Evolutionary conservation across 192 early-diverging fungal species (phyloP), one percentile per base, ranked within the genome.

Genomic region (Backusella liffmaniae): DNA sequence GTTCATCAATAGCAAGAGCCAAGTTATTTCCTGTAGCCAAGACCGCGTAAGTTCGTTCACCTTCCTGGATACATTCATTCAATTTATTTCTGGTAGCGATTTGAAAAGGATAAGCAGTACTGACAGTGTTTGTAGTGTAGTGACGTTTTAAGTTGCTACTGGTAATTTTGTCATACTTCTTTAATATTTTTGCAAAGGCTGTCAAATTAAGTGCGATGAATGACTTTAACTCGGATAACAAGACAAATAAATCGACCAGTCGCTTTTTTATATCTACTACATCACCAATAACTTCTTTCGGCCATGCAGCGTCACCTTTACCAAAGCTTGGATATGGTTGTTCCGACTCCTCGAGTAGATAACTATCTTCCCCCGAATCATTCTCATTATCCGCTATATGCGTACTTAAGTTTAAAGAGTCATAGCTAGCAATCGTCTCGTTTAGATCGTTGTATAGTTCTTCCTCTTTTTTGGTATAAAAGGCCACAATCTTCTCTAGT

Each of bases 121-220:
- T 84, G 12, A 97, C 91, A 8, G 85, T 79, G 66, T 87, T 78
- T 39, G 79, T 80, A 79, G 95, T 89, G 76, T 94, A 98, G 34
- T 83, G 70, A 30, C 84, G 81, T 70, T 94, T 95, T 42, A 95
- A 84, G 21, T 90, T 87, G 66, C 70, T 85, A 37, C 89, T 86
- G 10, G 93, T 95, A 35, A 98, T 93, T 81, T 98, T 98, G 83
- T 98, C 97, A 77, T 93, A 97, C 85, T 99, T 99, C 86, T 99
- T 99, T 26, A 97, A 82, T 79, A 97, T 96, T 83, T 99, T 99
- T 83, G 87, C 84, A 80, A 97, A 99, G 16, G 95, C 97, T 0
- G 95, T 97, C 77, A 90, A 84, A 87, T 99, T 97, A 62, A 97
- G 88, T 59, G 93, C 90, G 26, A 92, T 92, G 78, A 92, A 99